Base-by-base conservation (phyloP, 106 monocot genomes). In the Iris macrosiphon region DNA sequence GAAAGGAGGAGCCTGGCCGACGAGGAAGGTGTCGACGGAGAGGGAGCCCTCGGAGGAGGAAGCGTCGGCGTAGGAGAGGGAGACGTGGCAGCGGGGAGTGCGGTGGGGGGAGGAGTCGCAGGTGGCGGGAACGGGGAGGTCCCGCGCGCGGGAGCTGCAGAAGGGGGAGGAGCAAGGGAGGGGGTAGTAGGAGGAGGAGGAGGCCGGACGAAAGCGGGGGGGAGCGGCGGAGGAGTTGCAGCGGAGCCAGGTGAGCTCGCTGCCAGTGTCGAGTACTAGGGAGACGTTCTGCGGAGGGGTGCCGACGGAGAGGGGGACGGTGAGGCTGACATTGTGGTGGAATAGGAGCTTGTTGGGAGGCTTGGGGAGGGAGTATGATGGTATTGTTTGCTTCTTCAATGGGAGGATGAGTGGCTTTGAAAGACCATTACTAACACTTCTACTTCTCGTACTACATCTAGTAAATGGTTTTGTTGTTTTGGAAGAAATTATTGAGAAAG, bases 221-320 rank as follows among this genome's bases (percentile, higher is more conserved):
- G 46, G 28, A 7, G 52, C 15, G 21, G 24, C 16, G 28, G 6
- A 15, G 30, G 51, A 12, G 53, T 33, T 31, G 63, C 94, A 89
- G 59, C 49, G 73, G 27, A 96, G 89, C 96, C 96, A 96, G 17
- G 96, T 80, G 57, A 96, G 96, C 86, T 96, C 96, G 70, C 89
- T 90, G 37, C 96, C 96, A n/a, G 96, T 96, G 77, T 96, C 96
- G 49, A 96, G 76, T 23, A 90, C 89, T 86, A 96, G 66, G 68
- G 89, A 71, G 30, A 89, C 77, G 77, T 90, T 96, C 72, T 96
- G 89, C 4, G 96, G 86, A 2, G 89, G 96, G n/a, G 79, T 68
- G 34, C 96, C 96, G 26, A 89, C 77, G 17, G 86, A 34, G 55
- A 96, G 77, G 38, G 89, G 49, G 52, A 96, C 89, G 10, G 77